Evolutionary conservation across 768 basidiomycete species (phyloP).

Genomic region (Kwoniella pini): DNA sequence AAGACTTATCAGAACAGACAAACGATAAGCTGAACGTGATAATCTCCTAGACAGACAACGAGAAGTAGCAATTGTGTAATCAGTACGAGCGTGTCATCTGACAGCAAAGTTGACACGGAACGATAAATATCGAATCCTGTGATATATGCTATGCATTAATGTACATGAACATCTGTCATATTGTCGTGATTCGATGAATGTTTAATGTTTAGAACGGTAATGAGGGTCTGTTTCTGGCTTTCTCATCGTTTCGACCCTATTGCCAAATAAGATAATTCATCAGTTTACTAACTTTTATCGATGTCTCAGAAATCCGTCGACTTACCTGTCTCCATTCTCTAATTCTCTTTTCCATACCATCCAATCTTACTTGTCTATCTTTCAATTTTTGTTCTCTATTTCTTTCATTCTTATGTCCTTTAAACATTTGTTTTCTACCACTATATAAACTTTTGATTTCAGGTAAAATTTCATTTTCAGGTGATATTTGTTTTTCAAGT

Average conservation of each 20-base stretch:
- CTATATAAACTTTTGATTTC: conserved; percentile 24
- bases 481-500: background rate
- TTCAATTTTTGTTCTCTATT: conserved; percentile 29
- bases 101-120: no score
- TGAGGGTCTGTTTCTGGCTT: conserved; percentile 26
- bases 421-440: conserved; percentile 41
- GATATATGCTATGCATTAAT: background rate
- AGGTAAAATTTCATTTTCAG: no score
- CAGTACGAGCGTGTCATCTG: no score
- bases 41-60: no score
- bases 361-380: conserved; percentile 41
- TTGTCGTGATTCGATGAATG: background rate
- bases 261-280: background rate
- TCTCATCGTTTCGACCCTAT: conserved; percentile 31
- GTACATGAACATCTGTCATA: background rate
- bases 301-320: background rate
- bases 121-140: no score
- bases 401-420: conserved; percentile 49
- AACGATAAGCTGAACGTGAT: background rate
- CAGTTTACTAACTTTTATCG: background rate
- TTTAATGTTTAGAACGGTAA: conserved; percentile 33
- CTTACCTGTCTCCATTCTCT: conserved; percentile 48
- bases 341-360: conserved; percentile 49
- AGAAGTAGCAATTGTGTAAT: no score
- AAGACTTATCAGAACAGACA: background rate